A percentile compares a stretch with the other conserved stretches of the same genome.
Conservation (phyloP, 2,329 filamentous ascomycete species). For the Talaromyces sp. region DNA sequence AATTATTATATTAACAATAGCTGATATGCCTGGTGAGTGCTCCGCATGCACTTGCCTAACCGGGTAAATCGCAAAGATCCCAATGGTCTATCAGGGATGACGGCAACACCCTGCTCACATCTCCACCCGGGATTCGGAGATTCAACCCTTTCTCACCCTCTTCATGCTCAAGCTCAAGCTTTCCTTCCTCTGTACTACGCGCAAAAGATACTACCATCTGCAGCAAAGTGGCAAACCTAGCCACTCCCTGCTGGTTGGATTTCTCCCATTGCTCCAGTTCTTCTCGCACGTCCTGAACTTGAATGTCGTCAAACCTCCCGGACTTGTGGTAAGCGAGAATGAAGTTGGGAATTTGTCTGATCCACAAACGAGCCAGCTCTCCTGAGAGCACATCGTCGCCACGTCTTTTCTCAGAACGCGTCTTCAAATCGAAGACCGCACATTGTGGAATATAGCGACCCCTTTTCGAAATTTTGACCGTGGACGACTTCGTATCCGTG, state of each 20-base stretch:
- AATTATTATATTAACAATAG: no score
- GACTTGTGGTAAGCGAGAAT: slow-evolving; percentile 47
- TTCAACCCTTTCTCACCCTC: slow-evolving; percentile 25
- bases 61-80: background rate
- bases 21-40: no score
- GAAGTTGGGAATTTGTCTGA: slow-evolving; percentile 48
- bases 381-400: slow-evolving; percentile 34
- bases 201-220: slow-evolving; percentile 19
- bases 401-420: slow-evolving; percentile 34
- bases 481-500: background rate
- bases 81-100: background rate
- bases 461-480: slow-evolving; percentile 19
- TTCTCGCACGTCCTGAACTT: slow-evolving; percentile 31
- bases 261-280: slow-evolving; percentile 40
- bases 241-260: slow-evolving; percentile 22
- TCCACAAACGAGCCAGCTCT: slow-evolving; percentile 36
- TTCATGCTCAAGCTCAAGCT: slow-evolving; percentile 22
- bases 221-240: slow-evolving; percentile 16
- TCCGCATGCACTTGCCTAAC: no score
- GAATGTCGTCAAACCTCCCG: slow-evolving; percentile 40
- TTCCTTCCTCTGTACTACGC: slow-evolving; percentile 14
- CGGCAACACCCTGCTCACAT: slow-evolving; percentile 21
- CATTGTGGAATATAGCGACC: slow-evolving; percentile 32
- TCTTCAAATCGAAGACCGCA: slow-evolving; percentile 51
- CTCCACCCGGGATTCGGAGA: slow-evolving; percentile 25